Evolutionary conservation across 345 rosid genomes (phyloP).

Genomic region (Mangifera indica): DNA sequence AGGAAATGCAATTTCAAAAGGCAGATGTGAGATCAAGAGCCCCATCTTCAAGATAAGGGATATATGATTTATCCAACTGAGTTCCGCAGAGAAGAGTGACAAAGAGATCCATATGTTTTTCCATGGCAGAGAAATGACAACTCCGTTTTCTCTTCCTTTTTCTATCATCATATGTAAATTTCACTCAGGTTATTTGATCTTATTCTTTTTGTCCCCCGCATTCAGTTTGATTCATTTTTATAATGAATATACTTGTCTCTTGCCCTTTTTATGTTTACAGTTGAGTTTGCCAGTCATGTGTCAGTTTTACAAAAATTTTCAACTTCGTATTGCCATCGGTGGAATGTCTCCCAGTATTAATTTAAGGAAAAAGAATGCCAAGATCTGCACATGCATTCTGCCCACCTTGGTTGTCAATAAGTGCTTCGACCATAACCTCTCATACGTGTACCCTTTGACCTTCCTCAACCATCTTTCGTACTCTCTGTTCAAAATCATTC

Average conservation of each 20-base stretch:
- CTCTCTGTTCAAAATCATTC: conserved; percentile 57
- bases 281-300: too few species aligned
- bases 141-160: conserved; percentile 20
- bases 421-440: conserved; percentile 76
- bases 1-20: not conserved
- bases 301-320: conserved; percentile 6
- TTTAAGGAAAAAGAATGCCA: not conserved
- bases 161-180: conserved; percentile 7
- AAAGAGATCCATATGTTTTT: conserved; percentile 18
- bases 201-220: conserved; percentile 13
- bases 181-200: conserved; percentile 22
- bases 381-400: conserved; percentile 73
- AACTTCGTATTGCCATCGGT: not conserved
- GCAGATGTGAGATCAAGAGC: conserved; percentile 20
- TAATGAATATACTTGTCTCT: too few species aligned
- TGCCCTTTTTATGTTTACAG: too few species aligned
- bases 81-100: not conserved
- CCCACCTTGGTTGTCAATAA: conserved; percentile 82
- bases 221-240: not conserved
- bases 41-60: conserved; percentile 22
- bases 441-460: conserved; percentile 51
- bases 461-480: conserved; percentile 72
- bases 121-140: conserved; percentile 24
- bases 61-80: not conserved
- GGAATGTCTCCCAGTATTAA: not conserved